Evolutionary conservation across 306 rosid species (phyloP).

Genomic region (Sindora glabra): DNA sequence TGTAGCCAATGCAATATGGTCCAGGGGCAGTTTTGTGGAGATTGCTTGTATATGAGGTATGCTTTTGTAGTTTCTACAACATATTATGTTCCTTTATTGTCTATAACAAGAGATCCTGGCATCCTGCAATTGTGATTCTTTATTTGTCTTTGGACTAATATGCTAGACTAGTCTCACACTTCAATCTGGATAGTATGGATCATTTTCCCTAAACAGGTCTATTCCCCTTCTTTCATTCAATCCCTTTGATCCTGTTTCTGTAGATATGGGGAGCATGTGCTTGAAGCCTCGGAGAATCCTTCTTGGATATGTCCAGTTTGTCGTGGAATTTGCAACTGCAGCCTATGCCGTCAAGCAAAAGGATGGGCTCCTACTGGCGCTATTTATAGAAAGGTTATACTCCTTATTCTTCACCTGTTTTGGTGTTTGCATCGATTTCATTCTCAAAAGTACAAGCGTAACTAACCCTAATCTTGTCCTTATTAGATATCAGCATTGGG

Average conservation of each 20-base stretch:
- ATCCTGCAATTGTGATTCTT: background rate
- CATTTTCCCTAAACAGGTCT: background rate
- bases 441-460: background rate
- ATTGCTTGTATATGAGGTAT: slow-evolving; percentile 95
- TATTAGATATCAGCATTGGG: slow-evolving; percentile 59
- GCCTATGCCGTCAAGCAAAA: slow-evolving; percentile 80
- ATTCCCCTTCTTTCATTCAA: background rate
- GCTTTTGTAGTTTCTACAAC: background rate
- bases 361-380: slow-evolving; percentile 88
- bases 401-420: slow-evolving; percentile 5
- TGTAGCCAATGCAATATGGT: slow-evolving; percentile 64
- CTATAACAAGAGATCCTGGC: background rate
- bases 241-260: slow-evolving; percentile 1
- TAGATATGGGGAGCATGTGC: slow-evolving; percentile 93
- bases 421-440: slow-evolving; percentile 1
- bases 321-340: slow-evolving; percentile 99
- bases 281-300: slow-evolving; percentile 65
- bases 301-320: slow-evolving; percentile 78
- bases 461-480: slow-evolving; percentile 21
- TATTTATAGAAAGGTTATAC: slow-evolving; percentile 69
- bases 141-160: background rate
- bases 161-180: background rate
- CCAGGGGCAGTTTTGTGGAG: slow-evolving; percentile 96
- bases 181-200: background rate
- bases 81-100: background rate